phyloP scores from a whole-genome alignment of 805 yeast species.

The Ogataea dorogensis region DNA sequence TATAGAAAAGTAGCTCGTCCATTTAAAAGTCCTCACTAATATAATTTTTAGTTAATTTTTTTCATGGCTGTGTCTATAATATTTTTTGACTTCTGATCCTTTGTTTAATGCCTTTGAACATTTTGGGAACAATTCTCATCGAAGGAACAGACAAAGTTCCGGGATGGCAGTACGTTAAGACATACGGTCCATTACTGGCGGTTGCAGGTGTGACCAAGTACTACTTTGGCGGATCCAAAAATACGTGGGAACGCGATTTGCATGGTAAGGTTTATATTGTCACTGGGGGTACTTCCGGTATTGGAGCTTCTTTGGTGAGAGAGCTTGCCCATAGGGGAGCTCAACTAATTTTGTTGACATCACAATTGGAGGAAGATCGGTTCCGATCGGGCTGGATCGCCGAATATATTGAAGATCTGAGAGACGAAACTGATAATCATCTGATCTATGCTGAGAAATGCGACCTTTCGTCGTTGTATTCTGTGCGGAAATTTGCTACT shows the following conservation, averaged over 20 bases:
- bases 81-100: conserved; percentile 2
- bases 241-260: conserved; percentile 89
- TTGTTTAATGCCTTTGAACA: conserved; percentile 75
- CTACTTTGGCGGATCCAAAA: conserved; percentile 74
- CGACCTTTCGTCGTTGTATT: conserved; percentile 69
- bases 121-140: conserved; percentile 60
- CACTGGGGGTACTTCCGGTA: conserved; percentile 93
- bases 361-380: conserved; percentile 51
- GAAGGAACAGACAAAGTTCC: conserved; percentile 81
- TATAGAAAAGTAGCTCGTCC: conserved; percentile 53
- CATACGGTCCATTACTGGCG: conserved; percentile 55
- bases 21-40: conserved; percentile 24
- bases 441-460: conserved; percentile 90
- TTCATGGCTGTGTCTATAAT: conserved; percentile 8
- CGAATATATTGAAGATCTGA: conserved; percentile 75
- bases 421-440: conserved; percentile 66
- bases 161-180: conserved; percentile 59
- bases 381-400: conserved; percentile 54
- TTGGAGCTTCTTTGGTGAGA: conserved; percentile 73
- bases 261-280: conserved; percentile 84
- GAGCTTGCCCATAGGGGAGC: conserved; percentile 84
- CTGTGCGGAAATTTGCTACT: conserved; percentile 88
- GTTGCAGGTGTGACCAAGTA: conserved; percentile 54
- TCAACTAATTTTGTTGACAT: conserved; percentile 72
- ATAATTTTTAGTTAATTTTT: conserved; percentile 7